Evolutionary conservation across 179 eudicot species (phyloP).

Genomic region (Patellifolia procumbens): DNA sequence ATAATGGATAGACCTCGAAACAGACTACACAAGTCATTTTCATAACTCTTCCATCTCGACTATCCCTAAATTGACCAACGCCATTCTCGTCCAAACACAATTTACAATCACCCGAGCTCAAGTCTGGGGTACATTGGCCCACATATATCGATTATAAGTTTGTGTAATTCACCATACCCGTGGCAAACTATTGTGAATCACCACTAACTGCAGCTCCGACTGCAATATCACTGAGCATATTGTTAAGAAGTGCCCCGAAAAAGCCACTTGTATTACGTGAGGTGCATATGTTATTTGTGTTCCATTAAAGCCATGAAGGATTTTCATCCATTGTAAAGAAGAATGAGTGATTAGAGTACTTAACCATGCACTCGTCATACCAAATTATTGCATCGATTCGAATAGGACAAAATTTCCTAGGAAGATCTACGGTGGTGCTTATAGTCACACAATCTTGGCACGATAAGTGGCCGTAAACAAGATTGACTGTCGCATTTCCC

Average conservation of each 20-base stretch:
- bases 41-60: too few relatives aligned
- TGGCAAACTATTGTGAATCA: too few relatives aligned
- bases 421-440: constrained; percentile 13
- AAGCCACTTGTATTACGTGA: neutral
- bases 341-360: constrained; percentile 28
- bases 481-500: neutral
- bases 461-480: constrained; percentile 31
- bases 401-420: constrained; percentile 22
- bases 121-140: too few relatives aligned
- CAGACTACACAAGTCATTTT: too few relatives aligned
- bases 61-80: too few relatives aligned
- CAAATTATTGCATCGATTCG: constrained; percentile 13
- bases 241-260: neutral
- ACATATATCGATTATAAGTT: too few relatives aligned
- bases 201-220: too few relatives aligned
- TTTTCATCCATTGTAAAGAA: neutral
- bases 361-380: constrained; percentile 30
- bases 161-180: too few relatives aligned
- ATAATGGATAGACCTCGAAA: too few relatives aligned
- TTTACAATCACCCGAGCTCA: too few relatives aligned
- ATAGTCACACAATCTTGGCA: constrained; percentile 32
- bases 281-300: neutral
- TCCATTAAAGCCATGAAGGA: accelerated
- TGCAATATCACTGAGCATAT: neutral
- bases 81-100: too few relatives aligned